Evolutionary conservation across 2,329 filamentous ascomycete species (phyloP).

Genomic region (Macrophomina pseudophaseolina): DNA sequence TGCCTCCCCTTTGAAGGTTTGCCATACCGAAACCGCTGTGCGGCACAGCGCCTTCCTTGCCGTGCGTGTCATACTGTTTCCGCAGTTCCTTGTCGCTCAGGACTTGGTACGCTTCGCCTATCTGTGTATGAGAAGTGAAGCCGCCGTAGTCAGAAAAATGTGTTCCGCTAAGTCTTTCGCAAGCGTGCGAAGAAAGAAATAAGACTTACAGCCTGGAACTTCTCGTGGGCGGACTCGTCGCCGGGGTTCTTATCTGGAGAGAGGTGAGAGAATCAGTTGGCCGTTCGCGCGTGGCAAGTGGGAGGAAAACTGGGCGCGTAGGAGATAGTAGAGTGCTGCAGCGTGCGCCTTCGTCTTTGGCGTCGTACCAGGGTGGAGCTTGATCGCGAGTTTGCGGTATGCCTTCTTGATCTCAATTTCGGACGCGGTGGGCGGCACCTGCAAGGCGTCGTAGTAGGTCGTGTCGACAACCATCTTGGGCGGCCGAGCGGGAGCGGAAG

Average conservation of each 20-base stretch:
- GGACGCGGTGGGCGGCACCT: constrained; percentile 81
- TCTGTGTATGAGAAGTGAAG: constrained; percentile 45
- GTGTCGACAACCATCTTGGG: constrained; percentile 81
- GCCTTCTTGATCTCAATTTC: constrained; percentile 97
- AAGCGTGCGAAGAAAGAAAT: no score
- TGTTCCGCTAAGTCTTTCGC: neutral
- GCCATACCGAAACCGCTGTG: constrained; percentile 80
- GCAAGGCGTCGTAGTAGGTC: constrained; percentile 84
- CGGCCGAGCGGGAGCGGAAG: constrained; percentile 33
- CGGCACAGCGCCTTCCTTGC: constrained; percentile 92
- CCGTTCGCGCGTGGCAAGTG: no score
- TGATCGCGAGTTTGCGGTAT: constrained; percentile 88
- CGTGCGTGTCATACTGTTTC: constrained; percentile 93
- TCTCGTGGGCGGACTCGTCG: constrained; percentile 89
- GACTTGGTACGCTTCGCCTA: constrained; percentile 77
- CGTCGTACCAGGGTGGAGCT: constrained; percentile 79
- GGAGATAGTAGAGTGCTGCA: no score
- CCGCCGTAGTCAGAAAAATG: constrained; percentile 28
- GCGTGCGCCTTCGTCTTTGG: neutral
- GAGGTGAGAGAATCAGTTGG: constrained; percentile 12
- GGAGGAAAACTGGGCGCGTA: no score
- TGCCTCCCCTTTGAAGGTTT: neutral
- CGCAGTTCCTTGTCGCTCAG: constrained; percentile 86
- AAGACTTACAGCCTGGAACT: constrained; percentile 79
- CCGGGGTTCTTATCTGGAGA: constrained; percentile 91